phyloP scores from a whole-genome alignment of 164 flowering plant genomes.

The Umbellularia californica region DNA sequence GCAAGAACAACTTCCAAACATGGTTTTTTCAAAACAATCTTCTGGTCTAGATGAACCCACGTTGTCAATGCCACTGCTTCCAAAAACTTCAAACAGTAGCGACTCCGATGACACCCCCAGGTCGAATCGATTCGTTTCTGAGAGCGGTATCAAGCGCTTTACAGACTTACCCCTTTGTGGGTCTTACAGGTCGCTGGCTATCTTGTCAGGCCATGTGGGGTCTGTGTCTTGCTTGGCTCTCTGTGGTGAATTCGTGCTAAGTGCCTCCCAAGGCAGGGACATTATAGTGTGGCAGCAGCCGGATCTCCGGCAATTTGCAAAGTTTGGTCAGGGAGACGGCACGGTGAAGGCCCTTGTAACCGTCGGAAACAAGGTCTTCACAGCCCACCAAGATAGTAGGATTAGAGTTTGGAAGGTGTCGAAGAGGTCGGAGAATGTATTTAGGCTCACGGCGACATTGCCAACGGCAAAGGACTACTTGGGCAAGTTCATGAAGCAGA shows the following conservation, averaged over 20 bases:
- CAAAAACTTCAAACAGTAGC: slow-evolving; percentile 27
- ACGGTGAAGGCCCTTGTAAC: slow-evolving; percentile 79
- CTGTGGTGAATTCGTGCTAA: slow-evolving; percentile 87
- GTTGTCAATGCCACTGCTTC: slow-evolving; percentile 40
- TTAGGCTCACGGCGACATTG: slow-evolving; percentile 60
- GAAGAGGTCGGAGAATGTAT: slow-evolving; percentile 66
- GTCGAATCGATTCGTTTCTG: slow-evolving; percentile 15
- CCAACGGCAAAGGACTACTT: slow-evolving; percentile 85
- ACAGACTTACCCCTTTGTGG: slow-evolving; percentile 19
- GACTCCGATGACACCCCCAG: slow-evolving; percentile 35
- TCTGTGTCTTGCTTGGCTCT: slow-evolving; percentile 80
- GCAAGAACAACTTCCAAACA: background rate
- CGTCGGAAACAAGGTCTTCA: slow-evolving; percentile 69
- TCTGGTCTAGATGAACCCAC: background rate
- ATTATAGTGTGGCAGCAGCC: slow-evolving; percentile 99
- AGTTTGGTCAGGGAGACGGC: slow-evolving; percentile 87
- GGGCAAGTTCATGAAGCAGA: slow-evolving; percentile 85
- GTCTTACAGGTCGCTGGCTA: slow-evolving; percentile 52
- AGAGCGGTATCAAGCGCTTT: slow-evolving; percentile 7
- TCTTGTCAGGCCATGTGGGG: slow-evolving; percentile 72
- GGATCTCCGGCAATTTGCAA: slow-evolving; percentile 66
- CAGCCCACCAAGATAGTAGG: slow-evolving; percentile 89
- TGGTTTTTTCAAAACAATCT: no score
- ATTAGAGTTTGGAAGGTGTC: slow-evolving; percentile 93
- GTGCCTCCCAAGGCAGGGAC: slow-evolving; percentile 90